phyloP scores from a whole-genome alignment of 2,329 filamentous ascomycete species.

The Didymella arachidicola region DNA sequence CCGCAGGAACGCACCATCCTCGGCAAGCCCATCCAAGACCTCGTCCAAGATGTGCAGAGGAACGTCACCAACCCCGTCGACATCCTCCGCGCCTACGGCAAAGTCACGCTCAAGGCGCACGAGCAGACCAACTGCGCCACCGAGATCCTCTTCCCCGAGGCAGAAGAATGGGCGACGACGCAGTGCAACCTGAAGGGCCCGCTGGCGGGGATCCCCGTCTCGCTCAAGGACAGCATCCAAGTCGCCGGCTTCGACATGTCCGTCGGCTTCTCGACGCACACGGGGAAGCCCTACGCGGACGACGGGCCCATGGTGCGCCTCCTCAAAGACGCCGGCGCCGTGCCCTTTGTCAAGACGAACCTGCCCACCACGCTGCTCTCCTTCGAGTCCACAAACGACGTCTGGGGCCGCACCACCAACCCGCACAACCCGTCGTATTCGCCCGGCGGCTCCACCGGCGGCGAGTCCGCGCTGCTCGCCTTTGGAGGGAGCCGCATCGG shows the following conservation, averaged over 20 bases:
- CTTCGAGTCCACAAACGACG: constrained; percentile 79
- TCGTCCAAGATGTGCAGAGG: constrained; percentile 81
- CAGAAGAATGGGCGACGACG: constrained; percentile 72
- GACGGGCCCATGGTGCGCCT: constrained; percentile 79
- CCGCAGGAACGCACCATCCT: constrained; percentile 71
- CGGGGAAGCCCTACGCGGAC: constrained; percentile 68
- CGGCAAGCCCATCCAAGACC: constrained; percentile 74
- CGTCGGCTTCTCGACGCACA: constrained; percentile 79
- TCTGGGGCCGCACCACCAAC: constrained; percentile 85
- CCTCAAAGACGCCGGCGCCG: constrained; percentile 84
- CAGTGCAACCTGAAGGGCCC: constrained; percentile 78
- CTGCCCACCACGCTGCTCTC: constrained; percentile 84
- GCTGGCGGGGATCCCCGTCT: constrained; percentile 85
- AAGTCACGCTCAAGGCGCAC: constrained; percentile 83
- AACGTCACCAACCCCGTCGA: constrained; percentile 70
- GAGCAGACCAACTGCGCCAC: constrained; percentile 89
- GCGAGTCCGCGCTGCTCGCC: constrained; percentile 82
- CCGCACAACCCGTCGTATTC: constrained; percentile 86
- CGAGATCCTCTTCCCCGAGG: constrained; percentile 80
- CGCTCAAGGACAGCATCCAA: constrained; percentile 77
- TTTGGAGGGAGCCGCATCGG: constrained; percentile 84
- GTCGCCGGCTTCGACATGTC: constrained; percentile 84
- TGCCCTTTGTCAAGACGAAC: constrained; percentile 94
- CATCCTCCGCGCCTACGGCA: constrained; percentile 85
- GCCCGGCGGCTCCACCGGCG: constrained; percentile 87